A percentile compares a stretch with the other conserved stretches of the same genome.
phyloP scores from a whole-genome alignment of 148 eudicot species.

The Gaultheria prostrata region DNA sequence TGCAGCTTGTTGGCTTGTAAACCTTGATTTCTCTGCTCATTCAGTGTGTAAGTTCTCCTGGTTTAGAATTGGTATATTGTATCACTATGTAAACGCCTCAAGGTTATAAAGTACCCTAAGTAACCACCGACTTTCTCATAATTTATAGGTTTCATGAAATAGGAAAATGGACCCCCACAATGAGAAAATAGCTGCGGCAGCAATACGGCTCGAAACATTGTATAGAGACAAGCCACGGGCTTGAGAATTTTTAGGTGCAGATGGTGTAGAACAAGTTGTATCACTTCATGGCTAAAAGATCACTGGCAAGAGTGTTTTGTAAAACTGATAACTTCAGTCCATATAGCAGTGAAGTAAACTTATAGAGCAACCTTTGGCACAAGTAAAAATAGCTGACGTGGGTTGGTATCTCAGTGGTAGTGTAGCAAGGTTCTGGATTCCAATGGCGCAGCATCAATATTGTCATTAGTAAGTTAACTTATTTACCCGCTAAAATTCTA shows the following conservation, averaged over 20 bases:
- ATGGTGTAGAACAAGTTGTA: not conserved
- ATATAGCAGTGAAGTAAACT: too few species aligned
- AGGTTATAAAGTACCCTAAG: not conserved
- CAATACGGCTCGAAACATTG: not conserved
- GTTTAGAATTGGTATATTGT: not conserved
- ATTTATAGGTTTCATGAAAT: not conserved
- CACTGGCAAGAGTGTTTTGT: not conserved
- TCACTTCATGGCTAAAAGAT: not conserved
- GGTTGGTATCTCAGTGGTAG: not conserved
- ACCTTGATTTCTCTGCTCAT: not conserved
- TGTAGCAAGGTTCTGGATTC: not conserved
- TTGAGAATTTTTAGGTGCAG: not conserved
- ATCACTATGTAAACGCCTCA: not conserved
- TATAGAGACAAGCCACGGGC: not conserved
- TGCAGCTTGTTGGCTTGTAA: not conserved
- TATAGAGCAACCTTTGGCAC: too few species aligned
- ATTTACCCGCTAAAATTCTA: not conserved
- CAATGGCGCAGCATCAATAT: not conserved
- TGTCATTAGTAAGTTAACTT: not conserved
- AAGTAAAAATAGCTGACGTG: not conserved
- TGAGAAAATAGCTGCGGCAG: not conserved
- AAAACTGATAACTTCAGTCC: too few species aligned
- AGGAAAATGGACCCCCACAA: not conserved
- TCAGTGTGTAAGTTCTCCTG: not conserved
- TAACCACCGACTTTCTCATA: not conserved